These are phyloP conservation scores for Salix exigua DNA, from an alignment of 345 rosid genomes.

Conservation along the genomic window DNA sequence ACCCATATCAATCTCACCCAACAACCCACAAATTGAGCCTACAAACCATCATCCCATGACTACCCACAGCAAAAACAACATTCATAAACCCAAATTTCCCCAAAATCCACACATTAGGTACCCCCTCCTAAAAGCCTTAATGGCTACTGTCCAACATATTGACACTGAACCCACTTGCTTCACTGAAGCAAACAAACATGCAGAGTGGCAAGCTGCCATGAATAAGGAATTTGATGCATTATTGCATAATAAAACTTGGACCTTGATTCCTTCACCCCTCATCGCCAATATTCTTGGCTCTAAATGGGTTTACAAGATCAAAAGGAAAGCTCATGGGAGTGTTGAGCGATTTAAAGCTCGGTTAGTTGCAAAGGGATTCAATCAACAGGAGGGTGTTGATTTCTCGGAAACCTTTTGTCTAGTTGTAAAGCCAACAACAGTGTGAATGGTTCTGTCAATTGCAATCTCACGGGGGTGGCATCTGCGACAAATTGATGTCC, in stretches of 20 bases:
- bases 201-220: too few species aligned
- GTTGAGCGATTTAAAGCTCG: background rate
- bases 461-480: background rate
- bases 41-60: too few species aligned
- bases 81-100: too few species aligned
- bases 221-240: too few species aligned
- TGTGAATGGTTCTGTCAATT: background rate
- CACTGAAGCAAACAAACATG: too few species aligned
- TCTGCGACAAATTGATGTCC: background rate
- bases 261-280: background rate
- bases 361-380: background rate
- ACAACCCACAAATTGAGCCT: too few species aligned
- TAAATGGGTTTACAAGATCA: background rate
- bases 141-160: too few species aligned
- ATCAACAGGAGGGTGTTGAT: background rate
- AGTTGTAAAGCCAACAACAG: background rate
- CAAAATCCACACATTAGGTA: too few species aligned
- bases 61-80: too few species aligned
- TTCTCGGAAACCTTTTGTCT: background rate
- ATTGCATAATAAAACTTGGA: background rate
- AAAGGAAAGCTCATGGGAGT: background rate
- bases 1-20: too few species aligned
- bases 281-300: background rate
- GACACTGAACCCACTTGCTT: too few species aligned
- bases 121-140: too few species aligned